Conservation (phyloP, 2,329 filamentous ascomycete species). For the Cladophialophora exuberans region DNA sequence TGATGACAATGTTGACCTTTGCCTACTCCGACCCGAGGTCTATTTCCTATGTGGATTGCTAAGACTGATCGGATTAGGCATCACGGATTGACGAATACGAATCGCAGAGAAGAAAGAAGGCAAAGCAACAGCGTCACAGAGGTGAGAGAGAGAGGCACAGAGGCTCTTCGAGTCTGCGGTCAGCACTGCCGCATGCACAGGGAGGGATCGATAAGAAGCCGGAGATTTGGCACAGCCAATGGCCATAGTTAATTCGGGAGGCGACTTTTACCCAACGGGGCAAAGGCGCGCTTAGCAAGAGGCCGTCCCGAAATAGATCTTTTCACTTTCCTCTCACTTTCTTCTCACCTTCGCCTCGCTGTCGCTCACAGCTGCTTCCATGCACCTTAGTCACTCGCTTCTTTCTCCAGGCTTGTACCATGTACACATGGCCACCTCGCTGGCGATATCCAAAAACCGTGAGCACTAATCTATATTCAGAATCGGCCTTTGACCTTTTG, state of each 20-base stretch:
- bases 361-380: background rate
- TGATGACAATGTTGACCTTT: too few species aligned
- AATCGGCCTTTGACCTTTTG: background rate
- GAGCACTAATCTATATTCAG: conserved; percentile 17
- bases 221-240: background rate
- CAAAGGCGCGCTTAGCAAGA: conserved; percentile 9
- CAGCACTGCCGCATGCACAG: conserved; percentile 14
- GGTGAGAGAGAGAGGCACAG: too few species aligned
- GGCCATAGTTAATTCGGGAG: background rate
- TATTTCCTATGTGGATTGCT: too few species aligned
- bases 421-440: background rate
- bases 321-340: too few species aligned
- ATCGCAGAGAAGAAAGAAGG: background rate
- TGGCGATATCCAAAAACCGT: background rate
- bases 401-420: background rate
- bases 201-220: conserved; percentile 5
- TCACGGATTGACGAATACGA: too few species aligned
- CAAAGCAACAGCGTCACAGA: background rate
- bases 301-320: conserved; percentile 1
- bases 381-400: background rate
- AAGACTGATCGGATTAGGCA: too few species aligned
- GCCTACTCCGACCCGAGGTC: too few species aligned
- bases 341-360: too few species aligned
- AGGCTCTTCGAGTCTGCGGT: conserved; percentile 12
- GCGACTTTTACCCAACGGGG: background rate